Base-by-base conservation (phyloP, 768 basidiomycete species). In the Boletus reticulatus region DNA sequence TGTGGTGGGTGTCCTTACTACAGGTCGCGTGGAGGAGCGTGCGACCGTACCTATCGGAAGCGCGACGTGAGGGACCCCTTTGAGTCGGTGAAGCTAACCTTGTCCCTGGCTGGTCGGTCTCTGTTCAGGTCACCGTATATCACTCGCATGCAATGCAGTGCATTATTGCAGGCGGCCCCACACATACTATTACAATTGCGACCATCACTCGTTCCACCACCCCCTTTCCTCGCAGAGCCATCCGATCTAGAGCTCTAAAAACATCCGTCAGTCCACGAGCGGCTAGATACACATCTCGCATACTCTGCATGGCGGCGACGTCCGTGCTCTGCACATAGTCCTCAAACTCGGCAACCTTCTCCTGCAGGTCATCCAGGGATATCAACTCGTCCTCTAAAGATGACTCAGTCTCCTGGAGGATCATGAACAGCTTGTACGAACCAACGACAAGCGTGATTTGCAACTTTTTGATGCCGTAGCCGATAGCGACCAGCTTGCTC, bases 401-500 rank as follows among this genome's bases (percentile, higher is more conserved):
- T 6, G 48, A 13, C 56, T 24, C 8, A 55, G 51, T 14, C 42
- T 19, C 38, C n/a, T 14, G 7, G 51, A n/a, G 38, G 44, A 34
- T 11, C 16, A 13, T 27, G 2, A 1, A 38, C 1, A 6, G 29
- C 10, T 1, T 0, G 27, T 11, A 76, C 81, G 54, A 56, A 84
- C 82, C 80, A 48, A 84, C 73, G 55, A 82, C 81, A n/a, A 84
- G 70, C 4, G 77, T 84, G 55, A 84, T 81, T 69, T 83, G 97
- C 55, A 99, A 84, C 79, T 98, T 99, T 77, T 78, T 87, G 78
- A 99, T 95, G 65, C 89, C 89, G 73, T 88, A 98, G 53, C 94
- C 96, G 63, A 98, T 84, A 45, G 95, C 78, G 48, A 98, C 94
- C 50, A 98, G 80, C 76, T 93, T 95, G 76, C 88, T 91, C 41